These are phyloP conservation scores for Harringtonia lauricola DNA, from an alignment of 2,329 filamentous ascomycete species.

Conservation along the genomic window DNA sequence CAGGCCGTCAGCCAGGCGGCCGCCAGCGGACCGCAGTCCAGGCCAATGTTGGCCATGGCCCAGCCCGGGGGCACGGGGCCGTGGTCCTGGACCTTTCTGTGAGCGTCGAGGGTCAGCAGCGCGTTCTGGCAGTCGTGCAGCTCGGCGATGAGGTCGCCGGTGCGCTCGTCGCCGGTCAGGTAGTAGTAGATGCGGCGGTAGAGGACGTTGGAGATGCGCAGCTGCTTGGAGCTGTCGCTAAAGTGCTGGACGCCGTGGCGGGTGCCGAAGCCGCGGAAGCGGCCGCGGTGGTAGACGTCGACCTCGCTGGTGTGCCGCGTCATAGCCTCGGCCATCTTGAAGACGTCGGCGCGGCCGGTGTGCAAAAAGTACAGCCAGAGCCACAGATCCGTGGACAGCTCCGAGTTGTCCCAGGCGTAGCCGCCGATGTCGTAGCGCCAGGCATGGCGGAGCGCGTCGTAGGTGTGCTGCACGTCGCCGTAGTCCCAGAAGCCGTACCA, in stretches of 20 bases:
- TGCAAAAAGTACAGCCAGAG: conserved; percentile 53
- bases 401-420: conserved; percentile 55
- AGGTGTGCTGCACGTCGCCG: conserved; percentile 53
- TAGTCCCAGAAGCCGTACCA: conserved; percentile 57
- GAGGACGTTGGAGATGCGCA: conserved; percentile 45
- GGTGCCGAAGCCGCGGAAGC: no score
- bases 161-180: conserved; percentile 40
- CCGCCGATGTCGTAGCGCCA: conserved; percentile 56
- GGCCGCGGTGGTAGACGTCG: conserved; percentile 49
- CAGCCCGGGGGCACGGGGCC: conserved; percentile 29
- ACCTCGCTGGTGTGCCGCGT: conserved; percentile 50
- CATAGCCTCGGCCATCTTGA: conserved; percentile 45
- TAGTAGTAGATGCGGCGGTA: conserved; percentile 49
- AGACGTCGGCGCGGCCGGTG: conserved; percentile 45
- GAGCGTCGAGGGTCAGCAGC: conserved; percentile 41
- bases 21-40: conserved; percentile 48
- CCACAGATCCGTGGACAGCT: conserved; percentile 51
- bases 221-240: conserved; percentile 50
- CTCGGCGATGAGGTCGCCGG: conserved; percentile 41
- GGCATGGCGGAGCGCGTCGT: conserved; percentile 44
- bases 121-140: conserved; percentile 42
- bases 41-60: conserved; percentile 30
- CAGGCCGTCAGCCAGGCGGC: conserved; percentile 46
- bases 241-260: conserved; percentile 53
- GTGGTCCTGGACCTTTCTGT: conserved; percentile 45